These are phyloP conservation scores for Daucus carota DNA, from an alignment of 129 eudicot genomes.

Conservation along the genomic window DNA sequence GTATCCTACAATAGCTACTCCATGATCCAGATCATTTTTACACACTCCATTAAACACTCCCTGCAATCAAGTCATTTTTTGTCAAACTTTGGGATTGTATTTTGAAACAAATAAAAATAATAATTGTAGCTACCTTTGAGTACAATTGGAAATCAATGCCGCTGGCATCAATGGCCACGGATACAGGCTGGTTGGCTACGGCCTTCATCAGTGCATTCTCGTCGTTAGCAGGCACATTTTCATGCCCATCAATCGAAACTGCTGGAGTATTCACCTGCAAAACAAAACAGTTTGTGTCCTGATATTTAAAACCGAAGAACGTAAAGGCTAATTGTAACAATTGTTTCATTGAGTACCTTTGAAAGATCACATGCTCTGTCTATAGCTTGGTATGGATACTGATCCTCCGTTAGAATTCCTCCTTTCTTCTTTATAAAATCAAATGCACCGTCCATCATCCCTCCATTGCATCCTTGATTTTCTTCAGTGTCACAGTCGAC, in stretches of 20 bases:
- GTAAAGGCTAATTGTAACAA: background rate
- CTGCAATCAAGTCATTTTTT: slow-evolving; percentile 17
- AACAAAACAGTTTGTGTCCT: background rate
- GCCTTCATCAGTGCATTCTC: slow-evolving; percentile 79
- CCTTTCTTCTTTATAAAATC: slow-evolving; percentile 63
- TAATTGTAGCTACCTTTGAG: slow-evolving; percentile 43
- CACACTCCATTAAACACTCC: slow-evolving; percentile 69
- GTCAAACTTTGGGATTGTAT: too few species aligned
- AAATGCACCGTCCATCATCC: slow-evolving; percentile 82
- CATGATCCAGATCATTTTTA: slow-evolving; percentile 59
- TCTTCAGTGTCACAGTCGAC: slow-evolving; percentile 67
- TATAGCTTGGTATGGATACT: slow-evolving; percentile 64
- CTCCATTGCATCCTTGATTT: slow-evolving; percentile 88
- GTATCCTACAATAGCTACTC: slow-evolving; percentile 68
- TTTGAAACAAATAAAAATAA: too few species aligned
- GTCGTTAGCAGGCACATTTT: slow-evolving; percentile 59
- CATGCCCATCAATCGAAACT: slow-evolving; percentile 84
- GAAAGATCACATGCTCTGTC: slow-evolving; percentile 52
- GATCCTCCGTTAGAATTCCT: slow-evolving; percentile 57
- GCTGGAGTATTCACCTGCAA: slow-evolving; percentile 48
- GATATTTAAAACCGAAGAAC: background rate
- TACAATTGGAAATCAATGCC: slow-evolving; percentile 78
- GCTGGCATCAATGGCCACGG: slow-evolving; percentile 89
- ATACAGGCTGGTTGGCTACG: slow-evolving; percentile 68
- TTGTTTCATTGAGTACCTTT: slow-evolving; percentile 37